Base-by-base conservation (phyloP, 306 rosid genomes). In the Cicer pinnatifidum region DNA sequence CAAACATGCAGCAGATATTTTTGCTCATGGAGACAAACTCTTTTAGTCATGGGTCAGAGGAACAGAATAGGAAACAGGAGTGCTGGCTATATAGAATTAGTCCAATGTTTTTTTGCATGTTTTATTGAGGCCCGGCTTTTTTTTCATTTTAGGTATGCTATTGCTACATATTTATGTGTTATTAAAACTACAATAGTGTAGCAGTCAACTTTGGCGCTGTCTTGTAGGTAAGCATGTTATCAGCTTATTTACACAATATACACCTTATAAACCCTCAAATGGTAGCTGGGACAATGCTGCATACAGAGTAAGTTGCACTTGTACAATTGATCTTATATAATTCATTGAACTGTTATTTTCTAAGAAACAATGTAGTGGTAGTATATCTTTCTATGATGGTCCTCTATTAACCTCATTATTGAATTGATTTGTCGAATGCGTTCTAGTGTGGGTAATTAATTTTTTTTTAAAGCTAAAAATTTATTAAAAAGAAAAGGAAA, bases 211-310 rank as follows among this genome's bases (percentile, higher is more conserved):
- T 7, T 17, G 39, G 65, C 40, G 33, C 39, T 50, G 7, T 75
- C 28, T 28, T 75, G 71, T 78, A 89, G 95, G 92, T 46, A 87
- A 89, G 84, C 95, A 89, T 71, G 92, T 89, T 43, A 66, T 87
- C 85, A 85, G 84, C 87, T 81, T 89, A 53, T 89, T 87, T 45
- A 76, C 83, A 11, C 95, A 89, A 67, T 89, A 89, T 75, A 89
- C 91, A 16, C 91, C 95, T 10, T 87, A 89, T 45, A 84, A 76
- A 23, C 90, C 90, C 13, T 59, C 82, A 16, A 85, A 89, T 76
- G 96, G 92, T 44, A 67, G 85, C 87, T 89, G 96, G 96, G 90
- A 77, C 47, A 84, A 85, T 75, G 43, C 69, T 67, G 57, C 77
- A 23, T 89, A 85, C 54, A 84, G 96, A 73, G 92, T 89, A 69